Evolutionary conservation across 306 rosid species (phyloP), one percentile per base, ranked within the genome.

Genomic region (Prunus kanzakura): DNA sequence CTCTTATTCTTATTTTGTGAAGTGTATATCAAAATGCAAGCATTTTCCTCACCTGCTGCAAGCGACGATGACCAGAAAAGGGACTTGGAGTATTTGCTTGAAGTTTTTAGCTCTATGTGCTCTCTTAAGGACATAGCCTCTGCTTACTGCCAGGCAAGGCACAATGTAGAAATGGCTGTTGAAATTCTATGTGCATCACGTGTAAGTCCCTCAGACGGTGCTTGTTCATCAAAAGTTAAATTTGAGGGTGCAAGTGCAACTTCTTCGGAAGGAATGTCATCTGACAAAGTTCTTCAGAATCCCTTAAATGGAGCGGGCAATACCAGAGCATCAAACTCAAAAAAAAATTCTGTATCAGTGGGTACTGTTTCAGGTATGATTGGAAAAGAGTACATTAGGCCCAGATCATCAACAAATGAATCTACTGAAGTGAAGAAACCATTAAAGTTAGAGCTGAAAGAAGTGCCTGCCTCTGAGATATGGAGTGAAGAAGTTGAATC

Each of bases 321-420:
- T 35, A 69, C 61, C 22, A 70, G 71, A 75, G 75, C 71, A 29
- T 60, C 60, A 41, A 84, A 78, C 43, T 77, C 78, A 47, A 81
- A 78, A 71, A 46, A 32, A 30, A 50, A 13, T n/a, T 43, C 73
- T 69, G 66, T 38, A 23, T 84, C 85, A 25, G 23, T 71, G 27
- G 88, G 88, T 35, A 75, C 78, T 46, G 76, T 84, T 61, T 78
- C 88, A 56, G 66, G 81, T 35, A 30, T 78, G 56, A 83, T 84
- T 71, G 88, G 83, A 81, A 84, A 64, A 27, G 81, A 81, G 18
- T 78, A 67, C 58, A 27, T 55, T 51, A 54, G 67, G 25, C 69
- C 43, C 62, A 74, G 72, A 57, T 46, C 73, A 64, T 35, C 54
- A 63, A 74, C 19, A 27, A 74, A 64, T 49, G 58, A 58, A n/a